Evolutionary conservation across 352 stramenopile species (phyloP), one percentile per base, ranked within the genome.

Genomic region (Globisporangium nagaii): DNA sequence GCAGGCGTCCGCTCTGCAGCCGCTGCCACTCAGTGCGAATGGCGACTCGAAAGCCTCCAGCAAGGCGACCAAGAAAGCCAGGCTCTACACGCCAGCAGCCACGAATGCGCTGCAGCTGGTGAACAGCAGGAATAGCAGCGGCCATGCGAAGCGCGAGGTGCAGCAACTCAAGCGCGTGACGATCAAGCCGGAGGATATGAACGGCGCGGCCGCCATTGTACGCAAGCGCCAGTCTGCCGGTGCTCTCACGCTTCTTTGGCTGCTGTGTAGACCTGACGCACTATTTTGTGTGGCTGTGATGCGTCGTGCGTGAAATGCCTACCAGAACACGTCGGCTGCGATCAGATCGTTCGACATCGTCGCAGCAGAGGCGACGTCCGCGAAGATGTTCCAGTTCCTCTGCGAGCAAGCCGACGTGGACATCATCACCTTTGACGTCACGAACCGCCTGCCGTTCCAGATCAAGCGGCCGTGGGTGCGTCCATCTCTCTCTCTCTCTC

Each of bases 331-430:
- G 25, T 86, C 74, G 27, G 53, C 71, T 15, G 65, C 73, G 7
- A 60, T 90, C 34, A 88, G 88, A 54, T 59, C 66, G 47, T 94
- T 90, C 60, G 82, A 93, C 37, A 47, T 94, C 8, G 73, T 94
- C n/a, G 84, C 84, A 1, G 80, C 79, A 1, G 77, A 93, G 51
- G 73, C 79, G 5, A 45, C 54, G 25, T 84, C 71, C 17, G 58
- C 60, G 22, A 90, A 87, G 37, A 71, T 90, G n/a, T 94, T 94
- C 46, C 84, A 94, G 62, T 91, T 76, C 32, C 55, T 90, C 4
- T 94, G 84, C 55, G 82, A 94, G 56, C 78, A 90, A 15, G 80
- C 58, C 19, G 76, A 88, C 17, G 68, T 94, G 11, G 84, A 94
- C 48, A 32, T 94, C 30, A 86, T 94, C 60, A 90, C 84, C 19